Base-by-base conservation (phyloP, 1,284 basidiomycete species). In the Meira nashicola region DNA sequence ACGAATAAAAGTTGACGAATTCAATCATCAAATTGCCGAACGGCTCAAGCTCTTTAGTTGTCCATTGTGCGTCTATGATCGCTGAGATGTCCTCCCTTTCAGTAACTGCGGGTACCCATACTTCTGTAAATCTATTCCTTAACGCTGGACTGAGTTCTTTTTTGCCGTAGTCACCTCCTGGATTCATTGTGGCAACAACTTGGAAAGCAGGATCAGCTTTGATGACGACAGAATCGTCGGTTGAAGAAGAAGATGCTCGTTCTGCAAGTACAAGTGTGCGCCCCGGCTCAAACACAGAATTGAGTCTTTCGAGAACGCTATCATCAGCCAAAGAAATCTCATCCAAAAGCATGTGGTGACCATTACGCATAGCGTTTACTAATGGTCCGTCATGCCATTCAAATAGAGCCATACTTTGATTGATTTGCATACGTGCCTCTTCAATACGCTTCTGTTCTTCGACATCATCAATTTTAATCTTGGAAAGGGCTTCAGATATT, bases 251-350 rank as follows among this genome's bases (percentile, higher is more conserved):
- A 9, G 58, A 63, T 0, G 92, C 91, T 57, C 87, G 88, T 79
- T 99, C 95, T 1, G 95, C 94, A 9, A 99, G 84, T 1, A 97
- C 89, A 28, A 99, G 86, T 0, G 87, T 90, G 28, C 96, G 84
- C 1, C 85, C 87, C 1, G 92, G 88, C 76, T 99, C 95, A 25
- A 99, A 83, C 15, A 97, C 94, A 64, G 92, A 95, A 79, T 99
- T 99, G 58, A 99, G 84, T 43, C 95, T 87, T 78, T 99, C 95
- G 1, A 99, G 86, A 2, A 99, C 95, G 0, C 93, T 96, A 77
- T 99, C 95, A 75, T 99, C 95, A 1, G 95, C 95, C 6, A 99
- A 83, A 1, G 95, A 98, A 38, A 98, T 94, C 75, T 99, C 95
- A 75, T 99, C 95, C 21, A 99, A 84, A 4, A 99, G 82, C 65